Conservation (phyloP, 257 asterid genomes). For the Galeopsis tetrahit region DNA sequence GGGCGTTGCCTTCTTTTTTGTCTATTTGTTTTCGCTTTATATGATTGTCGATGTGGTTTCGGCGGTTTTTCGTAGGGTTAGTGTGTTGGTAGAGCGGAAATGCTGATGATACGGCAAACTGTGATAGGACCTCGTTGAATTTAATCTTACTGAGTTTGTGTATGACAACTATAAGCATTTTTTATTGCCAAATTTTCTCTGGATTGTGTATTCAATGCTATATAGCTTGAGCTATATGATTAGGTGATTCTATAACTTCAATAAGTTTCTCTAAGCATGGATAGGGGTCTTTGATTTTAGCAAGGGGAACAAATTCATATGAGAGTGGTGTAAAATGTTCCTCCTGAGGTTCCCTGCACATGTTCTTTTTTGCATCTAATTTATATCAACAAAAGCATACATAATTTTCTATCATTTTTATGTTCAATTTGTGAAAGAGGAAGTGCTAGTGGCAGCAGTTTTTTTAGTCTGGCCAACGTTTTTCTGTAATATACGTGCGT, state of each 20-base stretch:
- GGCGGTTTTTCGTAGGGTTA: slow-evolving; percentile 2
- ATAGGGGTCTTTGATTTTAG: slow-evolving; percentile 11
- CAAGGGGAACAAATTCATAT: background rate
- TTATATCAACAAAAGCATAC: slow-evolving; percentile 6
- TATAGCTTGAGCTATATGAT: slow-evolving; percentile 14
- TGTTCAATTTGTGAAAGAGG: background rate
- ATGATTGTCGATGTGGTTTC: slow-evolving; percentile 10
- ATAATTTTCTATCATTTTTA: background rate
- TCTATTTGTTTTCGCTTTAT: background rate
- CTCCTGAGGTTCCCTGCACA: background rate
- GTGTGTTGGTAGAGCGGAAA: background rate
- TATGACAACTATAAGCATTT: background rate
- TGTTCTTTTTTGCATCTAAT: background rate
- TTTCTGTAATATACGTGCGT: background rate
- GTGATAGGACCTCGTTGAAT: background rate
- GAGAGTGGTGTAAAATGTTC: background rate
- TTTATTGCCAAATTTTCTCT: background rate
- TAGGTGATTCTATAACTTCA: background rate
- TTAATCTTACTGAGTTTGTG: background rate
- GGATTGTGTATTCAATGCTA: background rate
- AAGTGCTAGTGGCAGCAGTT: background rate
- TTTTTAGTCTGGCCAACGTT: background rate
- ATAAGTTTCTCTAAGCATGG: background rate
- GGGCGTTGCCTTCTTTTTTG: background rate
- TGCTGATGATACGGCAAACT: background rate